These are phyloP conservation scores for Xylariaceae sp. DNA, from an alignment of 2,329 filamentous ascomycete species.

Conservation along the genomic window DNA sequence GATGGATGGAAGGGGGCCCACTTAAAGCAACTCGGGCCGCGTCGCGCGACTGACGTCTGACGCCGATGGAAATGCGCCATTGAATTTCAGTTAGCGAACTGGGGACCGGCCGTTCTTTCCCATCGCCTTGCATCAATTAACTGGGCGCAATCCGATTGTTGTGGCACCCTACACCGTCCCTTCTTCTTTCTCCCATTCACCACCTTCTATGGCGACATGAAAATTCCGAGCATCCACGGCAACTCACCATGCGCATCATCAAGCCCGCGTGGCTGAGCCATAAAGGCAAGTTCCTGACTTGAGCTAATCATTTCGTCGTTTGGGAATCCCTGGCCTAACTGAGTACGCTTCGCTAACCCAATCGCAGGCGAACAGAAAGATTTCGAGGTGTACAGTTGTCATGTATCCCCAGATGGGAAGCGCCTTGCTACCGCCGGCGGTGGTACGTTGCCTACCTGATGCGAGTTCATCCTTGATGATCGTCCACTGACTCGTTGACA, in stretches of 20 bases:
- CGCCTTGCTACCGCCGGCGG: conserved; percentile 90
- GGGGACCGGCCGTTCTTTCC: background rate
- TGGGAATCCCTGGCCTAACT: background rate
- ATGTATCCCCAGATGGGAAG: conserved; percentile 90
- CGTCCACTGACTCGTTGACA: conserved; percentile 13
- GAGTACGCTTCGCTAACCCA: conserved; percentile 9
- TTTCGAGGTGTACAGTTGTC: conserved; percentile 97
- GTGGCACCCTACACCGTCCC: background rate
- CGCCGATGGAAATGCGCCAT: conserved; percentile 13
- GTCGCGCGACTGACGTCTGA: conserved; percentile 26
- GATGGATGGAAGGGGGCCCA: background rate
- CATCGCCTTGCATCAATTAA: background rate
- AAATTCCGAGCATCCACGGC: conserved; percentile 24
- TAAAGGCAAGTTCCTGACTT: conserved; percentile 53
- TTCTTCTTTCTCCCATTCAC: background rate
- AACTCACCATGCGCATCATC: conserved; percentile 68
- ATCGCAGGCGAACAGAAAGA: conserved; percentile 84
- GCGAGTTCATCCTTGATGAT: conserved; percentile 1
- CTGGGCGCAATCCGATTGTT: background rate
- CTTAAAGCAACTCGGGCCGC: conserved; percentile 24
- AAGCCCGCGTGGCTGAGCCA: conserved; percentile 96
- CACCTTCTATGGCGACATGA: conserved; percentile 30
- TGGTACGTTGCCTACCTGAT: conserved; percentile 48
- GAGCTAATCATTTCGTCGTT: conserved; percentile 23
- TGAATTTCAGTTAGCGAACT: background rate